These are phyloP conservation scores for Xylaria castorea DNA, from an alignment of 495 filamentous ascomycete species.

Conservation along the genomic window DNA sequence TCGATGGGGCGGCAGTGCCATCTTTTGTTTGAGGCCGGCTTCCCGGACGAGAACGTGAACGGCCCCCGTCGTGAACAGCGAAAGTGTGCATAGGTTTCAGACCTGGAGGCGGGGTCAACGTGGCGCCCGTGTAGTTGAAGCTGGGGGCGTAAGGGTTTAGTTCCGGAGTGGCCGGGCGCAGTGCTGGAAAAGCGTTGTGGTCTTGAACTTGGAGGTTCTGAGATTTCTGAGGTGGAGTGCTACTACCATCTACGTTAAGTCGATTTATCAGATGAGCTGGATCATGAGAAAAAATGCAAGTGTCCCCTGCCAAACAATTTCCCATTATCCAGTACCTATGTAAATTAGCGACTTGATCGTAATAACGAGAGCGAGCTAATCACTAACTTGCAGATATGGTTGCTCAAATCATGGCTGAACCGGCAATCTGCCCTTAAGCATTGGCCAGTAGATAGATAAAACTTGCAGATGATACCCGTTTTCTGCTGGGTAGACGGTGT, in stretches of 20 bases:
- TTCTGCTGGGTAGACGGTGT: slow-evolving; percentile 75
- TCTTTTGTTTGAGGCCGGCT: slow-evolving; percentile 81
- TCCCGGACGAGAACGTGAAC: slow-evolving; percentile 81
- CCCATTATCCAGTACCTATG: slow-evolving; percentile 94
- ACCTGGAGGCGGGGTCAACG: slow-evolving; percentile 66
- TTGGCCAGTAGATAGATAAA: slow-evolving; percentile 88
- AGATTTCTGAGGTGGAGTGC: slow-evolving; percentile 63
- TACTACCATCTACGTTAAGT: slow-evolving; percentile 67
- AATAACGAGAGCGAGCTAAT: slow-evolving; percentile 6
- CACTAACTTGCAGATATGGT: slow-evolving; percentile 96
- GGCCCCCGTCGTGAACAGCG: slow-evolving; percentile 62
- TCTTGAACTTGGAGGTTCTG: slow-evolving; percentile 83
- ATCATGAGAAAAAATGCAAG: slow-evolving; percentile 97
- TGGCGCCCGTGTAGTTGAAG: slow-evolving; percentile 56
- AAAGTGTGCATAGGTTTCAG: slow-evolving; percentile 61
- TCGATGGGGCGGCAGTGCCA: slow-evolving; percentile 72
- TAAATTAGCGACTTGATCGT: slow-evolving; percentile 38
- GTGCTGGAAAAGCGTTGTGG: slow-evolving; percentile 84
- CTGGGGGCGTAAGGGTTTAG: slow-evolving; percentile 63
- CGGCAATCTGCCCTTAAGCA: slow-evolving; percentile 95
- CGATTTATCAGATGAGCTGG: slow-evolving; percentile 78
- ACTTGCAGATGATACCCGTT: slow-evolving; percentile 92
- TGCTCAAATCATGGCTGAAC: slow-evolving; percentile 95
- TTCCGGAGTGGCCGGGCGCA: slow-evolving; percentile 69
- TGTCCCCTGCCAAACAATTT: slow-evolving; percentile 91